These are phyloP conservation scores for Tritrichomonas foetus DNA, from an alignment of 208 protist species.

Conservation along the genomic window DNA sequence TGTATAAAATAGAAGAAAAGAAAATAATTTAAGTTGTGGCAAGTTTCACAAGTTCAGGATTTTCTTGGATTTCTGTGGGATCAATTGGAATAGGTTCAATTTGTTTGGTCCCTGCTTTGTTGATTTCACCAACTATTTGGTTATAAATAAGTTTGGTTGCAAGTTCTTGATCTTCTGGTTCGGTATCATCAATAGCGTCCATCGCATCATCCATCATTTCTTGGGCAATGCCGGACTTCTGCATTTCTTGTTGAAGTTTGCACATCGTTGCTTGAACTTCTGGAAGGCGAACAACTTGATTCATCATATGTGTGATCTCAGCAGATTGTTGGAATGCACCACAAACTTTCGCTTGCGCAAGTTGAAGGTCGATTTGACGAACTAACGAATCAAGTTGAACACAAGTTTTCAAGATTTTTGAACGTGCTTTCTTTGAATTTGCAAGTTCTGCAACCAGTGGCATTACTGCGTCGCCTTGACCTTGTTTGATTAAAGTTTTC, in stretches of 20 bases:
- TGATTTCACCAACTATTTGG: background rate
- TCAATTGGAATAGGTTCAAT: background rate
- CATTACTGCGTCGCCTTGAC: background rate
- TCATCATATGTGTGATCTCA: background rate
- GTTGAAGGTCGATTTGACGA: slow-evolving; percentile 24
- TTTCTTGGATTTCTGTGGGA: background rate
- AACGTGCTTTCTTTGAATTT: slow-evolving; percentile 2
- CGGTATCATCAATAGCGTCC: background rate
- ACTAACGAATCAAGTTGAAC: background rate
- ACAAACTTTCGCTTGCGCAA: background rate
- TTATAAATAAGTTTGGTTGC: background rate
- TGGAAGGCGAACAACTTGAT: background rate
- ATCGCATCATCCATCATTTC: background rate
- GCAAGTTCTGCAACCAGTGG: background rate
- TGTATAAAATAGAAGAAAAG: no score
- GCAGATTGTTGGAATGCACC: background rate
- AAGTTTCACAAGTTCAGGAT: background rate
- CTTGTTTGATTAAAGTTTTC: slow-evolving; percentile 23
- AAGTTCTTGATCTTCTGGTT: background rate
- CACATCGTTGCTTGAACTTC: background rate
- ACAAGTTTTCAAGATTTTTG: slow-evolving; percentile 15
- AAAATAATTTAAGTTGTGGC: background rate
- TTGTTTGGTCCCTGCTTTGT: background rate
- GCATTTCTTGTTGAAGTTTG: background rate
- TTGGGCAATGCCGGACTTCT: background rate